These are phyloP conservation scores for Pichia membranifaciens DNA, from an alignment of 805 yeast genomes.

Conservation along the genomic window DNA sequence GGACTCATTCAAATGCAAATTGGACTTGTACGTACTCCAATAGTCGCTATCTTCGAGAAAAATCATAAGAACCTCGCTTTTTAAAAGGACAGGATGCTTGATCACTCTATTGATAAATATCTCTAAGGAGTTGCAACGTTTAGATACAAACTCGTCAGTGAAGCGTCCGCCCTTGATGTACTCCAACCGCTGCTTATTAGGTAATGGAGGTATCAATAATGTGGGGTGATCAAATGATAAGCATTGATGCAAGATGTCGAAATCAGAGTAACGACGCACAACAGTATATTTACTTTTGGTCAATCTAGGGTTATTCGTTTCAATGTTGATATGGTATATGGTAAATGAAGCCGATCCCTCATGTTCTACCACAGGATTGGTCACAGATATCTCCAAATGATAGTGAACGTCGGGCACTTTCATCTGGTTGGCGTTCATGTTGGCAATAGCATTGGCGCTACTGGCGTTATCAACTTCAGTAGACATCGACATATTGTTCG, in stretches of 20 bases:
- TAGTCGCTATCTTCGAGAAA: constrained; percentile 64
- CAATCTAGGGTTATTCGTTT: constrained; percentile 57
- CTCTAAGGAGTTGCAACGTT: constrained; percentile 74
- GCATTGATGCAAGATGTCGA: constrained; percentile 69
- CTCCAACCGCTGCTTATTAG: constrained; percentile 86
- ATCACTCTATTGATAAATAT: constrained; percentile 70
- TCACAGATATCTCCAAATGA: constrained; percentile 36
- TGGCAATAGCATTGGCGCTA: neutral
- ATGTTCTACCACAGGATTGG: constrained; percentile 60
- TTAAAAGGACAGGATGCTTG: constrained; percentile 64
- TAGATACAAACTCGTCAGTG: constrained; percentile 73
- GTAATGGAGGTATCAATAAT: constrained; percentile 85
- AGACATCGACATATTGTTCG: constrained; percentile 3
- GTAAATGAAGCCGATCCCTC: constrained; percentile 76
- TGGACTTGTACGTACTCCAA: constrained; percentile 64
- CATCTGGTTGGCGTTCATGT: neutral
- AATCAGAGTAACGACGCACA: constrained; percentile 83
- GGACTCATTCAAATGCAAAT: constrained; percentile 23
- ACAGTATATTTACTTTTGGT: constrained; percentile 40
- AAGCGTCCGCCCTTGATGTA: constrained; percentile 93
- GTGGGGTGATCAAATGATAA: constrained; percentile 77
- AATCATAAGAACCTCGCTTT: constrained; percentile 62
- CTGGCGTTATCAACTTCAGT: neutral
- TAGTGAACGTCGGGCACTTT: neutral
- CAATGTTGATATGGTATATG: constrained; percentile 61